phyloP scores from a whole-genome alignment of 129 eudicot species.

The Apium graveolens region DNA sequence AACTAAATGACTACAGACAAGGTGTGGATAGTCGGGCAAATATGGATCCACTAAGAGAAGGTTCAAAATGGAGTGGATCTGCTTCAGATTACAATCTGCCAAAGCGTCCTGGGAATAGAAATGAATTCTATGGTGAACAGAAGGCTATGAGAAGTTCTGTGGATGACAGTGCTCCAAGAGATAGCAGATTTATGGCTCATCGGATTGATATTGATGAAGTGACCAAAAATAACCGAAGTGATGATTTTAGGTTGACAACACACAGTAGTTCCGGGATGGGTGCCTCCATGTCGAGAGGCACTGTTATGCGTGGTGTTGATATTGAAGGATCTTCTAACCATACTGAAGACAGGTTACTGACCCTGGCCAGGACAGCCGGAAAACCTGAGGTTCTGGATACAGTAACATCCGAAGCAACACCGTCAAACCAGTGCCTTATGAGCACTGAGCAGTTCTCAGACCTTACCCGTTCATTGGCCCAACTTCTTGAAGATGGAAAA shows the following conservation, averaged over 20 bases:
- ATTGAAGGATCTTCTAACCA: constrained; percentile 1
- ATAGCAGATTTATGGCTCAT: constrained; percentile 4
- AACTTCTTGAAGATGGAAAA: neutral
- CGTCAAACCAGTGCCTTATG: neutral
- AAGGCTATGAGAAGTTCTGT: neutral
- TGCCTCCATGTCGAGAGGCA: neutral
- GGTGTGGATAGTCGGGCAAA: neutral
- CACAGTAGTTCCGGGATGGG: neutral
- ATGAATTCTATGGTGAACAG: neutral
- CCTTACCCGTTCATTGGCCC: constrained; percentile 6
- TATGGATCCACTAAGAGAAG: constrained; percentile 7
- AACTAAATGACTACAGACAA: neutral
- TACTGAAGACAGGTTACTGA: neutral
- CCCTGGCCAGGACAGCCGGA: neutral
- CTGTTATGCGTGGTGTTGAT: neutral
- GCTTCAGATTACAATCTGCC: neutral
- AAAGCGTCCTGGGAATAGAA: neutral
- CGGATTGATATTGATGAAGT: neutral
- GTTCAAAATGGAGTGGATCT: constrained; percentile 4
- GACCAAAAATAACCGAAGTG: neutral
- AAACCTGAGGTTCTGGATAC: constrained; percentile 3
- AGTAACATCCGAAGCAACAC: neutral
- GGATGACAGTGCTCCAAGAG: neutral
- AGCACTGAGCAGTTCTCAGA: constrained; percentile 11
- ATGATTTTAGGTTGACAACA: neutral